These are phyloP conservation scores for Symbiotaphrina buchneri DNA, from an alignment of 495 filamentous ascomycete species.

Conservation along the genomic window DNA sequence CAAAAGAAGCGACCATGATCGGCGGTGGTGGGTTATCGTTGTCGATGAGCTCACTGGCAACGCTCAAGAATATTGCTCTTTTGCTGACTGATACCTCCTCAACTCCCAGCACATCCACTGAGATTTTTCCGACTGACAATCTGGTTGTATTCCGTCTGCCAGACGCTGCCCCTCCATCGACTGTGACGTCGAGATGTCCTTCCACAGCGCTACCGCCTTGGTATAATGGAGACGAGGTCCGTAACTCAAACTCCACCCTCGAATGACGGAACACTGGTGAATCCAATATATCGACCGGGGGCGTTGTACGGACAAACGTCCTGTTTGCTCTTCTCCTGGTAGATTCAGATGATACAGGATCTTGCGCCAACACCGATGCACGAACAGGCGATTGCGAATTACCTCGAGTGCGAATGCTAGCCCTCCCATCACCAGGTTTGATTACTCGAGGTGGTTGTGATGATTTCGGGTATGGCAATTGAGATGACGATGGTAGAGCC, in stretches of 20 bases:
- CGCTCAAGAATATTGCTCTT: conserved; percentile 22
- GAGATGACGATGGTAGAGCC: no score
- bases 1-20: conserved; percentile 18
- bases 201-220: conserved; percentile 19
- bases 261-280: conserved; percentile 13
- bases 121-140: conserved; percentile 19
- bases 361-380: background rate
- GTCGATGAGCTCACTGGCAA: conserved; percentile 27
- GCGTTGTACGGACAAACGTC: conserved; percentile 16
- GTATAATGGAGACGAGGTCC: conserved; percentile 13
- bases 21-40: conserved; percentile 22
- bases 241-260: conserved; percentile 13
- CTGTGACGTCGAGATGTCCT: conserved; percentile 14
- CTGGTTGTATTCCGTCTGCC: conserved; percentile 6
- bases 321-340: conserved; percentile 9
- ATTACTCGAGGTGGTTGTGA: no score
- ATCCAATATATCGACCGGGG: conserved; percentile 16
- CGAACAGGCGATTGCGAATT: conserved; percentile 2
- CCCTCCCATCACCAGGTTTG: no score
- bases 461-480: no score
- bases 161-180: conserved; percentile 12
- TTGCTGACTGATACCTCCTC: conserved; percentile 20
- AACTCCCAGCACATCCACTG: conserved; percentile 25
- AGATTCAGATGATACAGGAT: background rate
- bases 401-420: no score